Percentiles rank a stretch among this genome's conserved stretches.
phyloP scores from a whole-genome alignment of 106 monocot genomes.

The Narthecium ossifragum region DNA sequence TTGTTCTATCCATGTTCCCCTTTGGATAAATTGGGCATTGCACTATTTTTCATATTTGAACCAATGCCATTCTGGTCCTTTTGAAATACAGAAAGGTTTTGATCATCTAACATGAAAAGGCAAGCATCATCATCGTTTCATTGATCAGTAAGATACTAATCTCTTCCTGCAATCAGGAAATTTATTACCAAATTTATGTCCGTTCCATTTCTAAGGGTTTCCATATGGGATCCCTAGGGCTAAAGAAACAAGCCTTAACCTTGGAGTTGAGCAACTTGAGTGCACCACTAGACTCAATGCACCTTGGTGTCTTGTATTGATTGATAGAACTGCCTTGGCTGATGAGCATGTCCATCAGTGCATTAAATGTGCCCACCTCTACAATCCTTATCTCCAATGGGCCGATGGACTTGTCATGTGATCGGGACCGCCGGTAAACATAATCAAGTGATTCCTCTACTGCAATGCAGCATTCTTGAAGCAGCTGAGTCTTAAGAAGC shows the following conservation, averaged over 20 bases:
- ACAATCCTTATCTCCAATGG: constrained; percentile 52
- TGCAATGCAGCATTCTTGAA: constrained; percentile 28
- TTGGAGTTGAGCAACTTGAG: constrained; percentile 26
- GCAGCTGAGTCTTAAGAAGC: constrained; percentile 9
- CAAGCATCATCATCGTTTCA: too few relatives aligned
- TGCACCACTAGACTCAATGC: constrained; percentile 20
- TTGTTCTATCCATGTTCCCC: too few relatives aligned
- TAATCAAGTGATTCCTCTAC: constrained; percentile 42
- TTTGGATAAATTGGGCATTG: too few relatives aligned
- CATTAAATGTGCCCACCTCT: constrained; percentile 30
- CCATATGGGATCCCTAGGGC: constrained; percentile 32
- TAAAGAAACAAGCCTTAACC: constrained; percentile 30
- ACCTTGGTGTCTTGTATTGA: constrained; percentile 56
- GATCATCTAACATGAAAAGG: too few relatives aligned
- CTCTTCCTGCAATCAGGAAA: too few relatives aligned
- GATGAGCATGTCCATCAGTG: constrained; percentile 41
- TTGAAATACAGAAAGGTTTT: too few relatives aligned
- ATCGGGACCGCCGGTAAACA: constrained; percentile 32
- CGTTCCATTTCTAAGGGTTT: too few relatives aligned
- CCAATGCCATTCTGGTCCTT: too few relatives aligned
- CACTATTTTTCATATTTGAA: too few relatives aligned
- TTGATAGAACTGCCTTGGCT: constrained; percentile 43
- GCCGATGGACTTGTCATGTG: constrained; percentile 33
- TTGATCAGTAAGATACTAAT: too few relatives aligned
- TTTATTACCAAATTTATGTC: too few relatives aligned